These are phyloP conservation scores for Zygosaccharomyces sapae DNA, from an alignment of 1,139 yeast genomes.

Conservation along the genomic window DNA sequence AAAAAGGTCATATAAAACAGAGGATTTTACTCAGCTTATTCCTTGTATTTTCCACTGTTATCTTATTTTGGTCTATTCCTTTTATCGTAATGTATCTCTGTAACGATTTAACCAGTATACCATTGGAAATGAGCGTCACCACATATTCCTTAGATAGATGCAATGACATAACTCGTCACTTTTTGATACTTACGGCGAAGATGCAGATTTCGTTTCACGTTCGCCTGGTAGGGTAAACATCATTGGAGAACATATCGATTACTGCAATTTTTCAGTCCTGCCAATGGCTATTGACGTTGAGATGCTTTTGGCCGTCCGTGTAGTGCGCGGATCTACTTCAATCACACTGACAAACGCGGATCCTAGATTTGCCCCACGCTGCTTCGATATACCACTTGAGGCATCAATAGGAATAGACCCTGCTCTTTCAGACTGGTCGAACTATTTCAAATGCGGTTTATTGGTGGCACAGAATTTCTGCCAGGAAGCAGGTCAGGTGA, in stretches of 20 bases:
- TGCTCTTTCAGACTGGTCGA: slow-evolving; percentile 54
- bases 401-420: slow-evolving; percentile 49
- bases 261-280: slow-evolving; percentile 60
- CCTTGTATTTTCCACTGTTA: neutral
- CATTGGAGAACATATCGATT: slow-evolving; percentile 75
- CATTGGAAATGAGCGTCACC: slow-evolving; percentile 1
- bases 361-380: slow-evolving; percentile 40
- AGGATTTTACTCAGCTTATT: neutral
- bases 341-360: slow-evolving; percentile 47
- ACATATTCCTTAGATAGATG: slow-evolving; percentile 15
- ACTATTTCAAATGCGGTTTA: slow-evolving; percentile 64
- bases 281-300: slow-evolving; percentile 76
- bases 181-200: slow-evolving; percentile 18
- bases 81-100: neutral
- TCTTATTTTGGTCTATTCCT: neutral
- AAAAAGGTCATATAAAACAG: slow-evolving; percentile 4
- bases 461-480: slow-evolving; percentile 57
- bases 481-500: slow-evolving; percentile 30
- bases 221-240: slow-evolving; percentile 74
- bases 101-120: neutral
- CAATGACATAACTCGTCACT: slow-evolving; percentile 16
- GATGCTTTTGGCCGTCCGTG: slow-evolving; percentile 52
- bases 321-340: slow-evolving; percentile 31
- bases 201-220: slow-evolving; percentile 45
- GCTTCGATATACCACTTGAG: slow-evolving; percentile 43